Evolutionary conservation across 2,329 filamentous ascomycete genomes (phyloP).

Genomic region (Colletotrichum neosansevieriae): DNA sequence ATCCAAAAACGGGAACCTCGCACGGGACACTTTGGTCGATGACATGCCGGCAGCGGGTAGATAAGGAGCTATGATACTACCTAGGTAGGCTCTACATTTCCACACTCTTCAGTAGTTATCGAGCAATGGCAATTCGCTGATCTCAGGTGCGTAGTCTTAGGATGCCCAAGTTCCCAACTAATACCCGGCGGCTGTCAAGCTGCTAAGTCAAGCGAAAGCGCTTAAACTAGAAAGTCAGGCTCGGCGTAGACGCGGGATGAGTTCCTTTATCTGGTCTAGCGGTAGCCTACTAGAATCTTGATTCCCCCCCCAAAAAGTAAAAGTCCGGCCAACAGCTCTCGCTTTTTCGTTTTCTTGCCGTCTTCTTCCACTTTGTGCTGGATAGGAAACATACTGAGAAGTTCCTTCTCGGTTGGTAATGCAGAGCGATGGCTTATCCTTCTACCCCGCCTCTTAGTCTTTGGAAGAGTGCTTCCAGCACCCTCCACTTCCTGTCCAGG

Average conservation of each 20-base stretch:
- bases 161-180: constrained; percentile 12
- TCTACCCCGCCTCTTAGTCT: neutral
- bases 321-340: neutral
- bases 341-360: neutral
- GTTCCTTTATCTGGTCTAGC: constrained; percentile 19
- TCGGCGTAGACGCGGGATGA: constrained; percentile 25
- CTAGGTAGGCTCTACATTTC: neutral
- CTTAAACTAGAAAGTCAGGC: no score
- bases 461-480: neutral
- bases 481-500: constrained; percentile 27
- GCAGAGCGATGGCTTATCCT: neutral
- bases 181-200: constrained; percentile 36
- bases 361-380: neutral
- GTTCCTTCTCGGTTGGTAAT: neutral
- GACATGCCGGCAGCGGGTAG: neutral
- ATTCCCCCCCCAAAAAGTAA: neutral
- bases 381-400: neutral
- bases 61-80: neutral
- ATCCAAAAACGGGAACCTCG: neutral
- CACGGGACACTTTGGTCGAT: neutral
- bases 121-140: neutral
- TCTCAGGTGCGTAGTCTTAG: neutral
- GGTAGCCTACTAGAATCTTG: constrained; percentile 22
- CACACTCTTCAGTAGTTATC: neutral
- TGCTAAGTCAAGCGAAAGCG: neutral